Evolutionary conservation across 306 rosid species (phyloP), one percentile per base, ranked within the genome.

Genomic region (Cicer cuneatum): DNA sequence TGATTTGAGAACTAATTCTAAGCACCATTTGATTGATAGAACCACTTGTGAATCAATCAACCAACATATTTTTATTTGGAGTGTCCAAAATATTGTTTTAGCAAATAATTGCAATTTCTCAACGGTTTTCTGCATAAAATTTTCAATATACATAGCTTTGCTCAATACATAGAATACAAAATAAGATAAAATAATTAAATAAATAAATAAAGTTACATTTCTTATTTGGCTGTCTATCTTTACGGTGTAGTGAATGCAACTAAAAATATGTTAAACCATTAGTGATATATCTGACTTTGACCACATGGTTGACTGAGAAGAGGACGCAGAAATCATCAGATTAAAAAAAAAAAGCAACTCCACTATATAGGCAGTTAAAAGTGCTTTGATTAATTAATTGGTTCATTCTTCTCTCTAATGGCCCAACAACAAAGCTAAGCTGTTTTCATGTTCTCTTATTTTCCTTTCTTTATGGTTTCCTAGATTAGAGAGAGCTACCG

Each of bases 241-340:
- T 13, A n/a, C 1, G 8, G 33, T 52, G 41, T 12, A 69, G 19
- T 41, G 42, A 72, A 56, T 57, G 56, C 49, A 79, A 45, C 39
- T 79, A 49, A 64, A 47, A 46, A 18, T 18, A 24, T 38, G 69
- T 39, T 47, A 40, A 47, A 40, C 19, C 59, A 61, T 35, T 3
- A 21, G 16, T 43, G 74, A 58, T n/a, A 58, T n/a, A 21, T 81
- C 41, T 76, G 81, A 81, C 81, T 71, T 81, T 75, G 81, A 81
- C 85, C 69, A 70, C 37, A 64, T 19, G 73, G 80, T 76, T 81
- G 85, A 81, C 85, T 39, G 47, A 61, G 1, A 48, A 68, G 74
- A 29, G 54, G 59, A 76, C 24, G 5, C 39, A 57, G 33, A 73
- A 73, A 73, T 33, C 63, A 19, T 51, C 57, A 40, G 62, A 54